phyloP scores from a whole-genome alignment of 495 filamentous ascomycete species.

The Talaromyces stipitatus region DNA sequence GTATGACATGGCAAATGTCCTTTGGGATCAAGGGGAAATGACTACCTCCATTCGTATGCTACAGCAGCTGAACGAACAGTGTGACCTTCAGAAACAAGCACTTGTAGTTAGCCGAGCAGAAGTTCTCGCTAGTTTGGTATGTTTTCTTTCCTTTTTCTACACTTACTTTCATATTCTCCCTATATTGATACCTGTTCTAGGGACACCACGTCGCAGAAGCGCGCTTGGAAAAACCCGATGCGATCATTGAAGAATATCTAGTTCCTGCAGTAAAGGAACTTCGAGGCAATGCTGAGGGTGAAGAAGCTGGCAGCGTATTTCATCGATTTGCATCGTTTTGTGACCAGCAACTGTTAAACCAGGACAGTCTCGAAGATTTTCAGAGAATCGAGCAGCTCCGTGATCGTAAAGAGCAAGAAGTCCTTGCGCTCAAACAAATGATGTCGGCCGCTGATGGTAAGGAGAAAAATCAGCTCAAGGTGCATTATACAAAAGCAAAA shows the following conservation, averaged over 20 bases:
- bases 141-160: conserved; percentile 10
- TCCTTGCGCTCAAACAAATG: conserved; percentile 56
- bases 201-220: conserved; percentile 85
- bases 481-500: conserved; percentile 55
- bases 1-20: conserved; percentile 75
- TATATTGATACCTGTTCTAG: conserved; percentile 27
- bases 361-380: conserved; percentile 77
- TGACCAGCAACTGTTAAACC: conserved; percentile 82
- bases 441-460: conserved; percentile 42
- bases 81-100: conserved; percentile 59
- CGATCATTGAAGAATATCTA: conserved; percentile 78
- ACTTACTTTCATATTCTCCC: not conserved
- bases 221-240: conserved; percentile 84
- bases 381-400: conserved; percentile 71
- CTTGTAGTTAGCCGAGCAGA: conserved; percentile 69
- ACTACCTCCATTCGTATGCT: conserved; percentile 86
- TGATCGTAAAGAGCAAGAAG: conserved; percentile 71
- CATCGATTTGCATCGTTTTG: conserved; percentile 94
- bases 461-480: conserved; percentile 39
- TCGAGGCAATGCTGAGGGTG: conserved; percentile 55
- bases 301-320: conserved; percentile 79
- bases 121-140: conserved; percentile 76
- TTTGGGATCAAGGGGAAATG: conserved; percentile 94
- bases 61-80: conserved; percentile 56
- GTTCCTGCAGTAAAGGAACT: conserved; percentile 75